Percentiles rank a stretch among this genome's conserved stretches.
phyloP scores from a whole-genome alignment of 2,329 filamentous ascomycete species.

The Samsoniella hepiali region DNA sequence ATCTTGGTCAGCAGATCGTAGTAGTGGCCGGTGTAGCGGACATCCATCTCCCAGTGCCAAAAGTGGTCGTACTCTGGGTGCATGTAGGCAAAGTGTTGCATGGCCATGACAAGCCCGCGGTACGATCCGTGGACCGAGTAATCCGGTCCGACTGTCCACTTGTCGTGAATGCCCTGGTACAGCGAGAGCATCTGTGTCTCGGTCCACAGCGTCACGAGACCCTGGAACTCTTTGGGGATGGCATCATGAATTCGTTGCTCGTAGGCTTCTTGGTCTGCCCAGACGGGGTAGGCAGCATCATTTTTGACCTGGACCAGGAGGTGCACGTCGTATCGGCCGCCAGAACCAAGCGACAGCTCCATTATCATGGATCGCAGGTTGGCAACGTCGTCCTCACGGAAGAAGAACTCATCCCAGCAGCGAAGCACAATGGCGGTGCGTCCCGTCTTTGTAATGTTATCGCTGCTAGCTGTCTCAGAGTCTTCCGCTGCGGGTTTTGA shows the following conservation, averaged over 20 bases:
- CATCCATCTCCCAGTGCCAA: constrained; percentile 96
- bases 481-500: background rate
- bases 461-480: constrained; percentile 16
- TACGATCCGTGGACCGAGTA: constrained; percentile 89
- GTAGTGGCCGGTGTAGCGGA: constrained; percentile 85
- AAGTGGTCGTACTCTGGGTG: constrained; percentile 89
- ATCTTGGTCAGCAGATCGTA: constrained; percentile 70
- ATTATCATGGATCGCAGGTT: constrained; percentile 80
- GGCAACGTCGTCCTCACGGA: constrained; percentile 75
- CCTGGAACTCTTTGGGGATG: constrained; percentile 80
- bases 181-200: constrained; percentile 88
- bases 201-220: constrained; percentile 88
- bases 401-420: constrained; percentile 77
- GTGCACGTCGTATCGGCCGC: constrained; percentile 83
- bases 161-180: constrained; percentile 83
- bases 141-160: constrained; percentile 61
- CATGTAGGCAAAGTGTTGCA: constrained; percentile 86
- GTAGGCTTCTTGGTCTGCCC: constrained; percentile 70
- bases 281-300: constrained; percentile 70
- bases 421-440: constrained; percentile 79
- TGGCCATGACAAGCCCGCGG: constrained; percentile 86
- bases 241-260: constrained; percentile 62
- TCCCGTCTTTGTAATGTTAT: constrained; percentile 33
- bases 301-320: constrained; percentile 81
- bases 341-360: constrained; percentile 75